Conservation (phyloP, 257 asterid species). For the Jaltomata sinuosa region DNA sequence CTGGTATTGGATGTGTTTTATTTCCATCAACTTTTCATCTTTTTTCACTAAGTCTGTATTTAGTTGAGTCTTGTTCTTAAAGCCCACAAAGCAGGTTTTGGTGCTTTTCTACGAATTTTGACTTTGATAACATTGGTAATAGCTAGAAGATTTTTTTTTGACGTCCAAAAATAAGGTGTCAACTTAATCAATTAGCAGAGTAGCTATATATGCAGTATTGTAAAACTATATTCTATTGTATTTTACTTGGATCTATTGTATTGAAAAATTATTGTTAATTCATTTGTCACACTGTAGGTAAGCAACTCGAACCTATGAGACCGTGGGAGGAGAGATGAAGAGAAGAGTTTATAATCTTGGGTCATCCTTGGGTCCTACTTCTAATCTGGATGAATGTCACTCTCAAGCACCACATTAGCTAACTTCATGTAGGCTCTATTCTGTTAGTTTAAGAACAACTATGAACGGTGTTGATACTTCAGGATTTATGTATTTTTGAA, state of each 20-base stretch:
- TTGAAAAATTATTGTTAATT: not conserved
- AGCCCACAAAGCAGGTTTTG: not conserved
- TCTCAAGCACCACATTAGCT: no score
- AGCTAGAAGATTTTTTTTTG: not conserved
- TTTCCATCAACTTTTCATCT: not conserved
- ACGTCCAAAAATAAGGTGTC: not conserved
- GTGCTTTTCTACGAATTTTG: not conserved
- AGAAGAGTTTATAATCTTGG: no score
- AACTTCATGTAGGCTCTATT: no score
- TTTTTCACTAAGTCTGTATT: not conserved
- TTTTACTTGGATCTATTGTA: not conserved
- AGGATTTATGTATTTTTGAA: no score
- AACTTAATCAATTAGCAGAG: not conserved
- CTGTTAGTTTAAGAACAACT: no score
- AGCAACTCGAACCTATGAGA: no score
- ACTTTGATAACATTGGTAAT: not conserved
- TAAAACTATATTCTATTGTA: not conserved
- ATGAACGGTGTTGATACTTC: no score
- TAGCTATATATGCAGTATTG: not conserved
- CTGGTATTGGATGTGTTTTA: not conserved
- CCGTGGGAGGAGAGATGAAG: no score
- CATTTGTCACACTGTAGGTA: conserved; percentile 41
- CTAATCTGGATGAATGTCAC: no score
- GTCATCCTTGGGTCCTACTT: no score
- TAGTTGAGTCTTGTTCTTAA: not conserved